Evolutionary conservation across 2,329 filamentous ascomycete genomes (phyloP).

Genomic region (Penicillium sp.): DNA sequence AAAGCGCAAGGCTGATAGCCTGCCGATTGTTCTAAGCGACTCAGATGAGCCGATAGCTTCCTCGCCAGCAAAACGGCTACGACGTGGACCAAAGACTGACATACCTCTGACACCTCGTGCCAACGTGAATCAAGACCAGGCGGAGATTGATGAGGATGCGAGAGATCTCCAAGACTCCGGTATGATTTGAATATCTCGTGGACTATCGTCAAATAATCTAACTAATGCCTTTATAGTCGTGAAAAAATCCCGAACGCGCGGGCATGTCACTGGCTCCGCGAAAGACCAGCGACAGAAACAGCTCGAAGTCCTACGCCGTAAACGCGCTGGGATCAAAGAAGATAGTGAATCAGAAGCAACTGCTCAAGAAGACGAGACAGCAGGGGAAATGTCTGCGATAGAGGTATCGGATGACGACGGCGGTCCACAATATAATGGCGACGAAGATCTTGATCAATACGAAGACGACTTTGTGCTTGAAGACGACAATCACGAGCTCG

Average conservation of each 20-base stretch:
- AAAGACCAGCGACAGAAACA: slow-evolving; percentile 45
- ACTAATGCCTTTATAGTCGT: slow-evolving; percentile 35
- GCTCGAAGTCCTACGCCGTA: slow-evolving; percentile 48
- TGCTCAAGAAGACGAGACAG: slow-evolving; percentile 18
- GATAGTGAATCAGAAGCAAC: slow-evolving; percentile 23
- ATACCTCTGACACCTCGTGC: slow-evolving; percentile 29
- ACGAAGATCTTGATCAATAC: slow-evolving; percentile 55
- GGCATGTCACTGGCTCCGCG: slow-evolving; percentile 43
- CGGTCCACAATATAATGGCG: slow-evolving; percentile 34
- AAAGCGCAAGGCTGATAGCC: slow-evolving; percentile 30
- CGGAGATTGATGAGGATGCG: slow-evolving; percentile 52
- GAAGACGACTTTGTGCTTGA: slow-evolving; percentile 69
- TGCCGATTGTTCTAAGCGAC: slow-evolving; percentile 30
- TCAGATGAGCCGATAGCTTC: slow-evolving; percentile 24
- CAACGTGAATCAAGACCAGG: slow-evolving; percentile 35
- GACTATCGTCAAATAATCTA: not conserved
- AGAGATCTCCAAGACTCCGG: slow-evolving; percentile 50
- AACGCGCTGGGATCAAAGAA: slow-evolving; percentile 47
- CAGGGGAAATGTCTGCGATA: slow-evolving; percentile 12
- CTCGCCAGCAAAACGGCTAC: not conserved
- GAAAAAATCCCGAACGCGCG: slow-evolving; percentile 46
- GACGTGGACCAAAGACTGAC: slow-evolving; percentile 10
- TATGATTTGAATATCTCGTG: slow-evolving; percentile 13
- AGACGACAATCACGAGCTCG: slow-evolving; percentile 63
- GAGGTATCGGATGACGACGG: slow-evolving; percentile 29